phyloP scores from a whole-genome alignment of 768 basidiomycete species.

The Russula virescens region DNA sequence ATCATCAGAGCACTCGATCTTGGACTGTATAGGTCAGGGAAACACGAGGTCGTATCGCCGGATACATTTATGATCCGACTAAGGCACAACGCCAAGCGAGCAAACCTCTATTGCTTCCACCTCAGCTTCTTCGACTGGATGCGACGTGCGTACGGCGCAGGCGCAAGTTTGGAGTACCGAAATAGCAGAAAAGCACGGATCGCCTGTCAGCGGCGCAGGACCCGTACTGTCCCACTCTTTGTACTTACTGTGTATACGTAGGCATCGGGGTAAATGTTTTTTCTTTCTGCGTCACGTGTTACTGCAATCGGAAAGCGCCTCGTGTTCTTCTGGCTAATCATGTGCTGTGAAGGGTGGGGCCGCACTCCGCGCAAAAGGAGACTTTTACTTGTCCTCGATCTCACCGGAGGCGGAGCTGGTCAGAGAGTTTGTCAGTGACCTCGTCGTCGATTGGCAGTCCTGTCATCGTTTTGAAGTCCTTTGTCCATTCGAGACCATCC shows the following conservation, averaged over 20 bases:
- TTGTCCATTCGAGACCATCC: constrained; percentile 2
- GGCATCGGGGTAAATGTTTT: too few species aligned
- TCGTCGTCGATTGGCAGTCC: constrained; percentile 4
- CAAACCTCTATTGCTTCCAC: background rate
- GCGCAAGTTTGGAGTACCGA: background rate
- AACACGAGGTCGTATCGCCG: background rate
- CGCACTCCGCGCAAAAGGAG: background rate
- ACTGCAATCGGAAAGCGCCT: background rate
- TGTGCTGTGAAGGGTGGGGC: too few species aligned
- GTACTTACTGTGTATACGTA: background rate
- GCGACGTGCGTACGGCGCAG: background rate
- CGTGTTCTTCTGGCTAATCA: too few species aligned
- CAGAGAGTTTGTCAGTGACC: background rate
- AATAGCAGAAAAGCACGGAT: background rate
- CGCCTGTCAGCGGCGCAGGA: background rate
- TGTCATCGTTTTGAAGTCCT: background rate
- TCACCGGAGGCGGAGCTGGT: background rate
- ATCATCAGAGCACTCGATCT: too few species aligned
- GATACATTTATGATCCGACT: background rate
- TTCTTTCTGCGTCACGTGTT: background rate
- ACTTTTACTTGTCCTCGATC: background rate
- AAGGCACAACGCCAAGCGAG: background rate
- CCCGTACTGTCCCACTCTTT: background rate
- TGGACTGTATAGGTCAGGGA: background rate
- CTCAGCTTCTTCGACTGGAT: background rate